Evolutionary conservation across 2,329 filamentous ascomycete genomes (phyloP).

Genomic region (Leptodontidium sp.): DNA sequence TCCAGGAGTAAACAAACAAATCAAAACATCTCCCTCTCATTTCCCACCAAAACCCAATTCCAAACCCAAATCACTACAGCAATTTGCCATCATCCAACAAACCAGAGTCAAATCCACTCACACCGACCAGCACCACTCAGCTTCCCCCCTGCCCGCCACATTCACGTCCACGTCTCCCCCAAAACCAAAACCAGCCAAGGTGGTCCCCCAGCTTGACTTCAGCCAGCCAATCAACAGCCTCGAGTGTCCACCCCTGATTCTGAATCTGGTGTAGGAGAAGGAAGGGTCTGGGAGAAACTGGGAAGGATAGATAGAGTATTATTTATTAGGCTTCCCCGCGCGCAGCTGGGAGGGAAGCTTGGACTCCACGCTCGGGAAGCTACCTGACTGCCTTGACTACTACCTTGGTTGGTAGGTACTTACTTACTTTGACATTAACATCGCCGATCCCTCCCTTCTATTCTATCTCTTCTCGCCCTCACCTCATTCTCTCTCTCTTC

Average conservation of each 20-base stretch:
- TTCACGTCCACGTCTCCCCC: neutral
- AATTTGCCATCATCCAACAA: no score
- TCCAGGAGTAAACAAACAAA: neutral
- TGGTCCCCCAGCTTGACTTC: neutral
- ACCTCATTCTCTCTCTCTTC: neutral
- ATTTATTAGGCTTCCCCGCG: conserved; percentile 1
- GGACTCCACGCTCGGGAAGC: neutral
- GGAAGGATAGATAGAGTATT: neutral
- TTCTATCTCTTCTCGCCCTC: no score
- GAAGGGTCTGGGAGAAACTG: neutral
- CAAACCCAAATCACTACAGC: neutral
- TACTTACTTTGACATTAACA: no score
- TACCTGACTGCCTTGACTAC: neutral
- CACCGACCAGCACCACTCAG: neutral
- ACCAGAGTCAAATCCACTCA: no score
- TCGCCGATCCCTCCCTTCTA: no score
- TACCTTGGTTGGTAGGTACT: no score
- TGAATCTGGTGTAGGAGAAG: neutral
- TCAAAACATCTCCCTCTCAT: neutral
- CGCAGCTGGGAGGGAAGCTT: conserved; percentile 10
- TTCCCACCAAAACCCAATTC: neutral
- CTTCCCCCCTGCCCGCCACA: neutral
- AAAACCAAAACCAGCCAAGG: no score
- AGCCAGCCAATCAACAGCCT: conserved; percentile 3
- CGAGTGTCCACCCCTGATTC: neutral